Conservation (phyloP, 306 rosid genomes). For the Heteromeles arbutifolia region DNA sequence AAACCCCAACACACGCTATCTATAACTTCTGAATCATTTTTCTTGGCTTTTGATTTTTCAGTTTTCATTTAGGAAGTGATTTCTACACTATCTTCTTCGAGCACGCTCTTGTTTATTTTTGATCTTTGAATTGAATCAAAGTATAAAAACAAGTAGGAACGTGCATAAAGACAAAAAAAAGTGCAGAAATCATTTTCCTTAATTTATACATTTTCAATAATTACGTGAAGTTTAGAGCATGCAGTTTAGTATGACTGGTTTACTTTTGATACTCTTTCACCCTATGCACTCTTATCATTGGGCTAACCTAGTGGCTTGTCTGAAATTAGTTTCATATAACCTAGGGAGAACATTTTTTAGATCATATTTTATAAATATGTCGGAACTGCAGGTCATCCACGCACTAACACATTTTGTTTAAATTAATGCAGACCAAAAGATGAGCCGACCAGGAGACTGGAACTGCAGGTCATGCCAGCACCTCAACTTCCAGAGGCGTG, state of each 20-base stretch:
- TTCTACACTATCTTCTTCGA: neutral
- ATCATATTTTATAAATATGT: too few species aligned
- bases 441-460: conserved; percentile 99
- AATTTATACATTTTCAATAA: neutral
- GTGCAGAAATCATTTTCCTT: neutral
- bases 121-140: neutral
- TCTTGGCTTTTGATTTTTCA: neutral
- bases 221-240: neutral
- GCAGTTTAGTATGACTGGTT: too few species aligned
- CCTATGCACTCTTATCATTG: neutral
- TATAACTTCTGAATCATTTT: neutral
- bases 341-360: too few species aligned
- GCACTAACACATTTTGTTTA: neutral
- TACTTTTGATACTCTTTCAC: neutral
- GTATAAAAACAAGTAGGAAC: too few species aligned
- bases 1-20: neutral
- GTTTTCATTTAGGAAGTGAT: neutral
- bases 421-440: conserved; percentile 24
- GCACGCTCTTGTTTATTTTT: neutral
- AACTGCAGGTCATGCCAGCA: conserved; percentile 97
- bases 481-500: conserved; percentile 92
- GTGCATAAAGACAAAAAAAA: too few species aligned
- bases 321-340: neutral
- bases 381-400: too few species aligned
- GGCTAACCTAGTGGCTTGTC: neutral